These are phyloP conservation scores for Periglandula ipomoeae DNA, from an alignment of 2,329 filamentous ascomycete species.

Conservation along the genomic window DNA sequence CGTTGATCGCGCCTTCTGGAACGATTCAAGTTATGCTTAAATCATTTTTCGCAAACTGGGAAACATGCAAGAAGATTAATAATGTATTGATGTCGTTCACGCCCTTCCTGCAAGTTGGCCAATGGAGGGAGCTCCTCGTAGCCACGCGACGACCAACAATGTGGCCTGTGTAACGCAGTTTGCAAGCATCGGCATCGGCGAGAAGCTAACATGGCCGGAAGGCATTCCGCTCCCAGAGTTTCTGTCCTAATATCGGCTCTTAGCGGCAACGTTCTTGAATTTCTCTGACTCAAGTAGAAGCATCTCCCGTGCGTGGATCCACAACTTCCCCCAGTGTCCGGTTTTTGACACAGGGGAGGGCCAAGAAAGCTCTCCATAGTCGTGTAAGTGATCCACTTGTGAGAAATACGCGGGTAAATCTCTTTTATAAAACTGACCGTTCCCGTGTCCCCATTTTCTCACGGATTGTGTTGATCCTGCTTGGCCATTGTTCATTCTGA, in stretches of 20 bases:
- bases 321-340: not conserved
- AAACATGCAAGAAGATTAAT: not conserved
- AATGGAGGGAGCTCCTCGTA: not conserved
- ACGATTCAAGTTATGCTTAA: no score
- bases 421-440: not conserved
- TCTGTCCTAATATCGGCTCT: not conserved
- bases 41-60: no score
- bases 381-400: not conserved
- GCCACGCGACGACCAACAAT: not conserved
- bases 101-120: not conserved
- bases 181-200: not conserved
- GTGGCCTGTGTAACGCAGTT: not conserved
- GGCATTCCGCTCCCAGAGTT: not conserved
- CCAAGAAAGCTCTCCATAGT: not conserved
- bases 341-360: not conserved
- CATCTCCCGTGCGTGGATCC: not conserved
- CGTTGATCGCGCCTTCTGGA: no score
- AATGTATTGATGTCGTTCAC: not conserved
- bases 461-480: no score
- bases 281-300: constrained; percentile 1
- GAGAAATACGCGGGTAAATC: not conserved
- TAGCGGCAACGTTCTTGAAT: not conserved
- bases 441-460: no score
- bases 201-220: not conserved
- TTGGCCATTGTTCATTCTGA: no score